A percentile compares a stretch with the other conserved stretches of the same genome.
phyloP scores from a whole-genome alignment of 371 early-diverging fungal genomes.

The Polyrhizophydium stewartii region DNA sequence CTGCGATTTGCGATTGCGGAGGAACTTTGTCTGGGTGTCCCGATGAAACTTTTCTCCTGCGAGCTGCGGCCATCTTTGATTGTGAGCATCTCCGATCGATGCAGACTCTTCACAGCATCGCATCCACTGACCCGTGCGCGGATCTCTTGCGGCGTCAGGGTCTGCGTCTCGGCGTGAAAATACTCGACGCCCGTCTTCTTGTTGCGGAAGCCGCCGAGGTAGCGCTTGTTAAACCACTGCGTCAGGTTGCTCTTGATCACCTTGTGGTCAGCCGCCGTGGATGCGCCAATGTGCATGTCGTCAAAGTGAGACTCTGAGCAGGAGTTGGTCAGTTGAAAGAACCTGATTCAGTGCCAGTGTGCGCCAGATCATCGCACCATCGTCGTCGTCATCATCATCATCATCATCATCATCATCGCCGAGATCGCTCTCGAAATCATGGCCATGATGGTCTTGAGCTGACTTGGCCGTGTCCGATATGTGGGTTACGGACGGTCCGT shows the following conservation, averaged over 20 bases:
- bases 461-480: too few relatives aligned
- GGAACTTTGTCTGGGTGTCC: constrained; percentile 47
- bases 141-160: constrained; percentile 46
- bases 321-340: too few relatives aligned
- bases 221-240: constrained; percentile 40
- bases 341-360: too few relatives aligned
- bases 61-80: constrained; percentile 4
- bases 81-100: too few relatives aligned
- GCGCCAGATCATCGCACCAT: too few relatives aligned
- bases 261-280: background rate
- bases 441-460: too few relatives aligned
- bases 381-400: too few relatives aligned
- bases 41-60: constrained; percentile 34
- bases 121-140: constrained; percentile 18
- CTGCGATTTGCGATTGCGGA: constrained; percentile 31
- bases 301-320: too few relatives aligned
- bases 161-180: constrained; percentile 47
- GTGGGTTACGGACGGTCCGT: too few relatives aligned
- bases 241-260: constrained; percentile 7
- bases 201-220: constrained; percentile 43
- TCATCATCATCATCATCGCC: too few relatives aligned
- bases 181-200: constrained; percentile 30
- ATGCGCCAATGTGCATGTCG: background rate
- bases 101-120: too few relatives aligned
- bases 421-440: too few relatives aligned